Evolutionary conservation across 2,329 filamentous ascomycete species (phyloP).

Genomic region (Phyllosticta paracitricarpa): DNA sequence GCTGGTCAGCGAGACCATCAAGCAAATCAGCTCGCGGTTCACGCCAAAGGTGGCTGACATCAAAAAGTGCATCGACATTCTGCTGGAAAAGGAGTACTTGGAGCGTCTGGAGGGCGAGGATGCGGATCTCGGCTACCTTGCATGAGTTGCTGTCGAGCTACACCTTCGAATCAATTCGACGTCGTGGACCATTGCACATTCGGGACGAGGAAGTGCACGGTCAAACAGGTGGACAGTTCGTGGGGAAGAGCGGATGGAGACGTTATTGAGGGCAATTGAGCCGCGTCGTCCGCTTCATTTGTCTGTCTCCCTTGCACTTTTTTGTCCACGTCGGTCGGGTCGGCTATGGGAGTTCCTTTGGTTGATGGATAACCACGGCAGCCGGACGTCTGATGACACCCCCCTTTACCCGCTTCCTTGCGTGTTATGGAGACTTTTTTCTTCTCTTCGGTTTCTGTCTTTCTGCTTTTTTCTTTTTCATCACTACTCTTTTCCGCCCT

Average conservation of each 20-base stretch:
- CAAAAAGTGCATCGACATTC: slow-evolving; percentile 98
- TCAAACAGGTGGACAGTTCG: background rate
- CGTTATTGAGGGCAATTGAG: no score
- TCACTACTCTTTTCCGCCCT: background rate
- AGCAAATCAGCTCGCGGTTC: slow-evolving; percentile 87
- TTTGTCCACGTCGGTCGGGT: background rate
- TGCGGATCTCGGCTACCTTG: slow-evolving; percentile 67
- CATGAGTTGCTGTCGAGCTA: slow-evolving; percentile 35
- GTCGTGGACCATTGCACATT: background rate
- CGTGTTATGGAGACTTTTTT: no score
- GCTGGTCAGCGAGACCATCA: slow-evolving; percentile 89
- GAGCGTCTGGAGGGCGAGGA: slow-evolving; percentile 93
- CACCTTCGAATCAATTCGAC: background rate
- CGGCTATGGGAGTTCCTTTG: background rate
- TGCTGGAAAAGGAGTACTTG: slow-evolving; percentile 97
- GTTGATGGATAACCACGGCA: no score
- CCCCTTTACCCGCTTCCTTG: no score
- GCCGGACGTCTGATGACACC: no score
- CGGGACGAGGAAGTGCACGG: background rate
- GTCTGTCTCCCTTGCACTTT: background rate
- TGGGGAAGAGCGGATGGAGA: background rate
- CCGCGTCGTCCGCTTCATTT: background rate
- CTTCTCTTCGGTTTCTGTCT: no score
- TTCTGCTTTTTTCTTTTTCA: background rate
- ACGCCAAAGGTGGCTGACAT: slow-evolving; percentile 89